Base-by-base conservation (phyloP, 768 basidiomycete genomes). In the Candolleomyces eurysporus region DNA sequence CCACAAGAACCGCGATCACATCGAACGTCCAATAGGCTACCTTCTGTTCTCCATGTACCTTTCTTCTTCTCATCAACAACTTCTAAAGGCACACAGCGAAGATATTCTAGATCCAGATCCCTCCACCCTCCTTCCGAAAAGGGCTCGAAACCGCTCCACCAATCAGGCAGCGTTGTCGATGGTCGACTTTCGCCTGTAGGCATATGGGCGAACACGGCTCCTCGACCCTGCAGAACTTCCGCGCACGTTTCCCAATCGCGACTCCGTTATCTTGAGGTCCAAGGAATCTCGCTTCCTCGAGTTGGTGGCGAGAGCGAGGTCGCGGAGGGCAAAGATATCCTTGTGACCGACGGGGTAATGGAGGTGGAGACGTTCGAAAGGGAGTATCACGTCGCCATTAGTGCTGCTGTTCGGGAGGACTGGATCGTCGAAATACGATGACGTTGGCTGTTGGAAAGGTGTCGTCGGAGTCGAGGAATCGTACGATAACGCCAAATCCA, bases 271-370 rank as follows among this genome's bases (percentile, higher is more conserved):
- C 10, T 32, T 57, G 19, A 61, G 48, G 19, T 61, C 48, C 10
- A 61, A 45, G 7, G 54, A 48, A 30, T 32, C 36, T 5, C 48
- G 48, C 16, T 31, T n/a, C 59, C 26, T 13, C 13, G 54, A 40
- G 45, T 57, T 57, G 55, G 56, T 55, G 10, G 19, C 0, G 17
- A 22, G 3, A 4, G 61, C 43, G 19, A 61, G 31, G 21, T 57
- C 48, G 10, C 61, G 61, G 9, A 61, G 48, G 50, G 26, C 30
- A n/a, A 30, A 22, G 8, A 61, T 45, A 39, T 61, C 61, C 26
- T 31, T 36, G 56, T 61, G 61, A 2, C 61, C 61, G 14, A 55
- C 45, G 10, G 49, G 56, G 21, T 61, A 61, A 13, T 61, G 61
- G 10, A 61, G 46, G 17, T 32, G 56, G 1, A 61, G 48, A 26